These are phyloP conservation scores for Straminergon stramineum DNA, from an alignment of 225 moss, liverwort and hornwort species.

Conservation along the genomic window DNA sequence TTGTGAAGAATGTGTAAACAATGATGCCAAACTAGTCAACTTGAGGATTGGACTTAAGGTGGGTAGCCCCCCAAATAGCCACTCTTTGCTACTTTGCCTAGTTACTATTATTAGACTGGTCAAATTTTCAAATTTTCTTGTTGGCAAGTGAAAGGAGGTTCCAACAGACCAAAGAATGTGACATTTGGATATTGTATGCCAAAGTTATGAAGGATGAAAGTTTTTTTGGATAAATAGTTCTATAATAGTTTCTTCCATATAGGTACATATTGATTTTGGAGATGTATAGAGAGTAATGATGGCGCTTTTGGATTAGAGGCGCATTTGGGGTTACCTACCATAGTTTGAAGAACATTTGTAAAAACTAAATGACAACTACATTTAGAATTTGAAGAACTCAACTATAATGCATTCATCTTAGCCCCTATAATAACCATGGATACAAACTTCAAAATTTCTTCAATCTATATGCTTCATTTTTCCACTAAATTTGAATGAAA, in stretches of 20 bases:
- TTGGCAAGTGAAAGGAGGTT: background rate
- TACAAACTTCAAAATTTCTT: background rate
- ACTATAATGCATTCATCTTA: fast-evolving
- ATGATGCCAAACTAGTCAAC: fast-evolving
- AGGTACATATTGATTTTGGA: background rate
- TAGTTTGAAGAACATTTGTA: background rate
- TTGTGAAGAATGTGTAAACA: background rate
- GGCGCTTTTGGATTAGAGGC: background rate
- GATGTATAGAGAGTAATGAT: background rate
- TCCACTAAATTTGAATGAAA: background rate
- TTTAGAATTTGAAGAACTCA: background rate
- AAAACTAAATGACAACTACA: fast-evolving
- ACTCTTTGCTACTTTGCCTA: background rate
- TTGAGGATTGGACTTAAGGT: background rate
- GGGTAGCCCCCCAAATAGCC: fast-evolving
- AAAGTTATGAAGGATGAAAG: background rate
- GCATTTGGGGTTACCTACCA: background rate
- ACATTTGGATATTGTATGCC: background rate
- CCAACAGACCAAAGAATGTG: background rate
- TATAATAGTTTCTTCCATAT: background rate
- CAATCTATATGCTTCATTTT: background rate
- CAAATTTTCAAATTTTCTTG: background rate
- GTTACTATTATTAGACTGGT: fast-evolving
- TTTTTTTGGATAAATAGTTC: background rate
- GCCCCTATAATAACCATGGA: background rate